phyloP scores from a whole-genome alignment of 2,329 filamentous ascomycete species.

The Aureobasidium sp. region DNA sequence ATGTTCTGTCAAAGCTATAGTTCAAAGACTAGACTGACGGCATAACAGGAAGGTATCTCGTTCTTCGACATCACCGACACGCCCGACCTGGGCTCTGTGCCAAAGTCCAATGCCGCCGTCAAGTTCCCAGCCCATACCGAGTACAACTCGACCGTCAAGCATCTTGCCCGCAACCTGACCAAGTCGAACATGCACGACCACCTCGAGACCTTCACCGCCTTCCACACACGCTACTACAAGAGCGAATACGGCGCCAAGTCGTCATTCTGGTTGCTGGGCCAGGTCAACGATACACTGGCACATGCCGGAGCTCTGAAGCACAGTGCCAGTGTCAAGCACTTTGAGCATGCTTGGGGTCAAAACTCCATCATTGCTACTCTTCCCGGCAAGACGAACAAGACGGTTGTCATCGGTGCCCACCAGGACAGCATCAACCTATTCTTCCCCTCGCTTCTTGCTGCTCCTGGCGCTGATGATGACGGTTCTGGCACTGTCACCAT shows the following conservation, averaged over 20 bases:
- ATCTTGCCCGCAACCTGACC: conserved; percentile 59
- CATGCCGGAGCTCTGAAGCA: conserved; percentile 59
- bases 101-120: conserved; percentile 30
- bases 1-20: conserved; percentile 26
- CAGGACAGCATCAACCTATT: conserved; percentile 95
- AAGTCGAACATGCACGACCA: conserved; percentile 70
- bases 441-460: conserved; percentile 70
- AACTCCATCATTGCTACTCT: conserved; percentile 86
- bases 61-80: conserved; percentile 94
- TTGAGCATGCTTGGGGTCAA: conserved; percentile 80
- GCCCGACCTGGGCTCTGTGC: conserved; percentile 48
- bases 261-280: conserved; percentile 73
- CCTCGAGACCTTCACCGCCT: conserved; percentile 67
- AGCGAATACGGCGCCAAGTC: conserved; percentile 72
- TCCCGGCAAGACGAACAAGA: conserved; percentile 74
- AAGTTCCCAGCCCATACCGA: conserved; percentile 58
- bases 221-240: conserved; percentile 77
- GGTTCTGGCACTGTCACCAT: conserved; percentile 70
- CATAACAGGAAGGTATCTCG: conserved; percentile 57
- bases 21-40: not conserved
- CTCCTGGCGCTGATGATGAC: conserved; percentile 92
- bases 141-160: conserved; percentile 56
- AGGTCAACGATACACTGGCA: conserved; percentile 63
- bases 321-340: conserved; percentile 61
- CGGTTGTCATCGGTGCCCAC: conserved; percentile 81